Conservation (phyloP, 192 early-diverging fungal species). For the Gamsiella multidivaricata region DNA sequence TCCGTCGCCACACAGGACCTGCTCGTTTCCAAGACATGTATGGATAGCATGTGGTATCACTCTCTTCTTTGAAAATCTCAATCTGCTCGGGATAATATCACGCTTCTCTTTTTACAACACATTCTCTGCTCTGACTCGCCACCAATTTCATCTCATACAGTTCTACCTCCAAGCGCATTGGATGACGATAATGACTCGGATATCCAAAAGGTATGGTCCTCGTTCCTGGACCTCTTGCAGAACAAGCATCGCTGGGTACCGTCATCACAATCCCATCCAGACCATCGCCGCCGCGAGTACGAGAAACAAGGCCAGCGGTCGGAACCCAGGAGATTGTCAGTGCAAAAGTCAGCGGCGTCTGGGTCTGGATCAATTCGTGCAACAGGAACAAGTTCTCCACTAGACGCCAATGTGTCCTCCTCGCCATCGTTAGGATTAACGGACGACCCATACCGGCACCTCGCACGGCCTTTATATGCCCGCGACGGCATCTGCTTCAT, state of each 20-base stretch:
- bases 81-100: no score
- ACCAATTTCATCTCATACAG: no score
- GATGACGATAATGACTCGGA: background rate
- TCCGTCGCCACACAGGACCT: constrained; percentile 43
- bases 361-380: no score
- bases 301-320: background rate
- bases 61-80: background rate
- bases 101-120: no score
- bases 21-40: constrained; percentile 51
- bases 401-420: no score
- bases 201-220: constrained; percentile 37
- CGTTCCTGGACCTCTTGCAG: constrained; percentile 40
- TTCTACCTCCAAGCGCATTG: constrained; percentile 1
- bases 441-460: background rate
- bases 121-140: no score
- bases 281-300: background rate
- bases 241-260: constrained; percentile 27
- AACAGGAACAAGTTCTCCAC: no score
- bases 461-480: constrained; percentile 21
- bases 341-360: no score
- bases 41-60: background rate
- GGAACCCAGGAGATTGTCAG: no score
- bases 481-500: constrained; percentile 29
- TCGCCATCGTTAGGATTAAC: no score
- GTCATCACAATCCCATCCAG: background rate